Evolutionary conservation across 2,329 filamentous ascomycete species (phyloP).

Genomic region (Botrytis porri): DNA sequence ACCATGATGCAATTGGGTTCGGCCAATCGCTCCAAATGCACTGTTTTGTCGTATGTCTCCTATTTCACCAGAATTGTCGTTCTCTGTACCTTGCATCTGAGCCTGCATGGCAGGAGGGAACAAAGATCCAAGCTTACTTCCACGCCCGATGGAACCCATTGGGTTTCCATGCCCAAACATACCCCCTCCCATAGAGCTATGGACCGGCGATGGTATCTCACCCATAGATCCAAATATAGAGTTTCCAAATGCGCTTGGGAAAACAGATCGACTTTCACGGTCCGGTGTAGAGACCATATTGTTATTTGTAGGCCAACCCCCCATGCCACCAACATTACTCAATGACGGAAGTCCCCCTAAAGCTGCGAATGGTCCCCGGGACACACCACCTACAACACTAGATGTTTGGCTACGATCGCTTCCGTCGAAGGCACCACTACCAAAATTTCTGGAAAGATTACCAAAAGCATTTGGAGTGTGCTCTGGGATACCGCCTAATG

Average conservation of each 20-base stretch:
- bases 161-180: constrained; percentile 65
- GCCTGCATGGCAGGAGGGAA: constrained; percentile 90
- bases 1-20: constrained; percentile 57
- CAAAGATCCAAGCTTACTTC: constrained; percentile 80
- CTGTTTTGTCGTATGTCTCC: constrained; percentile 60
- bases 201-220: constrained; percentile 69
- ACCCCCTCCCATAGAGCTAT: constrained; percentile 60
- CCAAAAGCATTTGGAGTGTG: constrained; percentile 53
- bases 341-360: constrained; percentile 59
- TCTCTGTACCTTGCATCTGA: constrained; percentile 76
- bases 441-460: constrained; percentile 51
- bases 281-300: constrained; percentile 66
- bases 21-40: constrained; percentile 65
- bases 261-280: constrained; percentile 54
- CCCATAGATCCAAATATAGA: constrained; percentile 75
- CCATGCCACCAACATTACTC: constrained; percentile 46
- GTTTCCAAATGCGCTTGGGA: constrained; percentile 65
- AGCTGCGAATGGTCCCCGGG: constrained; percentile 60
- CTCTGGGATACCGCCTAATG: constrained; percentile 52
- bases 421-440: constrained; percentile 50
- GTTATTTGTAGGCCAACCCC: constrained; percentile 49
- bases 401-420: constrained; percentile 93
- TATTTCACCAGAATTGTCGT: constrained; percentile 55
- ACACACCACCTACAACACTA: constrained; percentile 64
- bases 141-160: constrained; percentile 59